Evolutionary conservation across 257 asterid species (phyloP).

Genomic region (Capsicum pubescens): DNA sequence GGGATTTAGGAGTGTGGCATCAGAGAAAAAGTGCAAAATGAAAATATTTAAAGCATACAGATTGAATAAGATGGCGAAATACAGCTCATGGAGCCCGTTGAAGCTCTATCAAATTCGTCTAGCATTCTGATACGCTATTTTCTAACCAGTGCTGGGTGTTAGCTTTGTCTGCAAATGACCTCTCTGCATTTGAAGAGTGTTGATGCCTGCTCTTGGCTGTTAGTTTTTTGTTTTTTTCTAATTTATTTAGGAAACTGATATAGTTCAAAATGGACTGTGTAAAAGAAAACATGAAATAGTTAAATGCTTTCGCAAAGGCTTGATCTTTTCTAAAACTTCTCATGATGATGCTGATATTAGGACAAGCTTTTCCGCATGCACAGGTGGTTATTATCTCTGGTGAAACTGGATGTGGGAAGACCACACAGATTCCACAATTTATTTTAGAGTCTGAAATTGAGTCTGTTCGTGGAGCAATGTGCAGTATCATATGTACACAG

Average conservation of each 20-base stretch:
- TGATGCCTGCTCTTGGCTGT: background rate
- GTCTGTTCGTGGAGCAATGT: conserved; percentile 64
- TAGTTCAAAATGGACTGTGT: conserved; percentile 13
- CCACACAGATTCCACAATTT: conserved; percentile 94
- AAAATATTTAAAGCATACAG: conserved; percentile 6
- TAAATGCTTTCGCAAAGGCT: conserved; percentile 6
- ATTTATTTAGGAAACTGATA: conserved; percentile 22
- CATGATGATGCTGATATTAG: conserved; percentile 31
- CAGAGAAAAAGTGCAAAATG: background rate
- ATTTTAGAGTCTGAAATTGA: conserved; percentile 88
- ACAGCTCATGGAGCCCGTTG: conserved; percentile 15
- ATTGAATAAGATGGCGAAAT: conserved; percentile 9
- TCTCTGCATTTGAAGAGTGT: conserved; percentile 6
- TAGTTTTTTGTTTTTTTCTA: conserved; percentile 23
- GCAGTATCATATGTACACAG: conserved; percentile 90
- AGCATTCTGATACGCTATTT: background rate
- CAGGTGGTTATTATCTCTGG: conserved; percentile 95
- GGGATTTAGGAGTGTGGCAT: conserved; percentile 11
- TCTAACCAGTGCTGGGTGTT: background rate
- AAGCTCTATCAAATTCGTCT: background rate
- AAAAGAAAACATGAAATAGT: conserved; percentile 19
- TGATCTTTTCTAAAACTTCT: background rate
- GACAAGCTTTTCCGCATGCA: conserved; percentile 31
- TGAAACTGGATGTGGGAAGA: conserved; percentile 99
- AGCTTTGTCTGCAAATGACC: background rate